Percentiles rank a stretch among this genome's conserved stretches.
Evolutionary conservation across 1,284 basidiomycete species (phyloP).

Genomic region (Phellopilus nigrolimitatus): DNA sequence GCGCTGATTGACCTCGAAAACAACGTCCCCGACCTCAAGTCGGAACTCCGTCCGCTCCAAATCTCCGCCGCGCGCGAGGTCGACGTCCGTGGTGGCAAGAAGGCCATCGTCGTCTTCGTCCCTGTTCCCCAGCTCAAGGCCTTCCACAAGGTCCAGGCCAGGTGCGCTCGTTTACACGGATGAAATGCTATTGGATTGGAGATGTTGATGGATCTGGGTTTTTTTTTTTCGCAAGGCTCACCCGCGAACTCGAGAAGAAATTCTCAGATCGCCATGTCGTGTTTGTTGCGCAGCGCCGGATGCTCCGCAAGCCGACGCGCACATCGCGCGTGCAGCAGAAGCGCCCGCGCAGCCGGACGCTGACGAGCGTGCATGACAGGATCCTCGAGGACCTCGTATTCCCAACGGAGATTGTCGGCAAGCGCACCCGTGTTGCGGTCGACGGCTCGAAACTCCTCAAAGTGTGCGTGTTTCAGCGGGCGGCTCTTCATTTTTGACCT

Average conservation of each 20-base stretch:
- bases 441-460: conserved; percentile 92
- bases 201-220: not conserved
- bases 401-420: conserved; percentile 98
- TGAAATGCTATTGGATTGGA: not conserved
- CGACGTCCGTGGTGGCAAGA: conserved; percentile 98
- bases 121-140: conserved; percentile 98
- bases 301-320: conserved; percentile 96
- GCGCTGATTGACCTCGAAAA: conserved; percentile 97
- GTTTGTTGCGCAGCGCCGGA: conserved; percentile 97
- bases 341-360: conserved; percentile 94
- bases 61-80: conserved; percentile 98
- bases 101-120: conserved; percentile 98
- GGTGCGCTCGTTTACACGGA: conserved; percentile 51
- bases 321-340: conserved; percentile 93
- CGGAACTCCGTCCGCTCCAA: conserved; percentile 92
- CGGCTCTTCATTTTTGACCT: conserved; percentile 15
- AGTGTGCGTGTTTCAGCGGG: conserved; percentile 93
- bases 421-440: conserved; percentile 88
- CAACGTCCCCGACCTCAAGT: conserved; percentile 97
- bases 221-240: conserved; percentile 61
- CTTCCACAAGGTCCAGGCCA: conserved; percentile 97
- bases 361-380: conserved; percentile 96
- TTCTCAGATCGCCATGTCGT: conserved; percentile 99
- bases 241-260: conserved; percentile 99
- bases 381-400: conserved; percentile 99